These are phyloP conservation scores for Leptographium procerum DNA, from an alignment of 2,329 filamentous ascomycete species.

Conservation along the genomic window DNA sequence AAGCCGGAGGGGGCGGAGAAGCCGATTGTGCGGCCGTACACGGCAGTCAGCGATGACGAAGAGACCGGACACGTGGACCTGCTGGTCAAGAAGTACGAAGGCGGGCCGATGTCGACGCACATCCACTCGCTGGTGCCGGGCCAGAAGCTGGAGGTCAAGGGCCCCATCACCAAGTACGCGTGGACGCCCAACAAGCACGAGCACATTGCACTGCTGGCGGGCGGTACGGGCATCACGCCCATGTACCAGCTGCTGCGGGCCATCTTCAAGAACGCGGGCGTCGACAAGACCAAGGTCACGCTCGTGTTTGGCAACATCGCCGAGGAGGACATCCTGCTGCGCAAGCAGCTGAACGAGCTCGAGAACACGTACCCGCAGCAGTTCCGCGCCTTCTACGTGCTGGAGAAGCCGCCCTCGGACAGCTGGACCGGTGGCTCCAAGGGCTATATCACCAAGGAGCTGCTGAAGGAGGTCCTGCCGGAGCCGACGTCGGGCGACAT, in stretches of 20 bases:
- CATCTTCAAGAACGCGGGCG: slow-evolving; percentile 89
- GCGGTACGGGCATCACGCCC: slow-evolving; percentile 91
- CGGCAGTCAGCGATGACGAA: slow-evolving; percentile 79
- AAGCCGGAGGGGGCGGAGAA: slow-evolving; percentile 73
- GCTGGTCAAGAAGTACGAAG: slow-evolving; percentile 81
- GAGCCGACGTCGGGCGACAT: slow-evolving; percentile 86
- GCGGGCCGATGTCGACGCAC: slow-evolving; percentile 85
- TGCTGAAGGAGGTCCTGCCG: slow-evolving; percentile 88
- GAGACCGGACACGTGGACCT: slow-evolving; percentile 74
- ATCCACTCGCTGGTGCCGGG: slow-evolving; percentile 73
- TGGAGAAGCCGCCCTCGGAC: slow-evolving; percentile 59
- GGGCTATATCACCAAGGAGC: slow-evolving; percentile 79
- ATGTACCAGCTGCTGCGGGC: slow-evolving; percentile 90
- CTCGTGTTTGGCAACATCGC: slow-evolving; percentile 84
- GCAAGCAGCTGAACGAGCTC: slow-evolving; percentile 70
- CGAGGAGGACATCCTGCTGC: slow-evolving; percentile 86
- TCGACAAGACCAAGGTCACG: slow-evolving; percentile 96
- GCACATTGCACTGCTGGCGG: slow-evolving; percentile 79
- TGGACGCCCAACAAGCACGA: slow-evolving; percentile 89
- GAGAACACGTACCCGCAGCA: slow-evolving; percentile 94
- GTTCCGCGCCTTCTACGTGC: slow-evolving; percentile 88
- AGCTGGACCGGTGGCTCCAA: slow-evolving; percentile 66
- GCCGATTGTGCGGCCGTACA: slow-evolving; percentile 84
- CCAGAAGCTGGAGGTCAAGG: slow-evolving; percentile 83
- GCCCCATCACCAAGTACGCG: slow-evolving; percentile 84